A percentile compares a stretch with the other conserved stretches of the same genome.
Evolutionary conservation across 805 yeast genomes (phyloP).

Genomic region (Metschnikowia sp.): DNA sequence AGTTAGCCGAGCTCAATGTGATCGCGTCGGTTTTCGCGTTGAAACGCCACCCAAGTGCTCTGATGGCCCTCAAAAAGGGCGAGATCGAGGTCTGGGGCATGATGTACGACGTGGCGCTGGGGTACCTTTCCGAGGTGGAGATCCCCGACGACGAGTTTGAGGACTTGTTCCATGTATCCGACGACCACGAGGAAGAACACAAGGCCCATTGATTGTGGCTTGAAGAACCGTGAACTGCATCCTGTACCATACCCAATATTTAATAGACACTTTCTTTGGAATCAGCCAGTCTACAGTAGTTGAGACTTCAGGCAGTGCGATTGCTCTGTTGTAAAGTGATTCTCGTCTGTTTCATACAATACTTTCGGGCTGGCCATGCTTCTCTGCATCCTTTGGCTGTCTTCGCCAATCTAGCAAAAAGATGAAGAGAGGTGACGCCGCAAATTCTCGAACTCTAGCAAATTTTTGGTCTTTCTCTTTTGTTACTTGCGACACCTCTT

Average conservation of each 20-base stretch:
- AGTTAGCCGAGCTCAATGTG: constrained; percentile 22
- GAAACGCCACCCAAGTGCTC: constrained; percentile 21
- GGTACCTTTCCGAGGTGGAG: constrained; percentile 20
- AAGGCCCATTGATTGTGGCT: constrained; percentile 18
- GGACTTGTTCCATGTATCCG: constrained; percentile 39
- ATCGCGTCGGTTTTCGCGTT: constrained; percentile 18
- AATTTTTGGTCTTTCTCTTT: too few species aligned
- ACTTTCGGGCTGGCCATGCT: too few species aligned
- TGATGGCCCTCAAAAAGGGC: constrained; percentile 19
- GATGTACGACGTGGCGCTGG: constrained; percentile 21
- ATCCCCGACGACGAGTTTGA: constrained; percentile 41
- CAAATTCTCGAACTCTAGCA: too few species aligned
- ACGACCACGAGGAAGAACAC: constrained; percentile 26
- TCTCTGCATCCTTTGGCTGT: too few species aligned
- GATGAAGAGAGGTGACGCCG: too few species aligned
- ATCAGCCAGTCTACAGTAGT: too few species aligned
- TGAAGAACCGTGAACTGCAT: background rate
- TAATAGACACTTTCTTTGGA: background rate
- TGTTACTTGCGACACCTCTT: too few species aligned
- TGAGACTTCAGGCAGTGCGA: too few species aligned
- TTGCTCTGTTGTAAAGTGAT: too few species aligned
- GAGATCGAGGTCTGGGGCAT: constrained; percentile 22
- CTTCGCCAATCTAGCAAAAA: too few species aligned
- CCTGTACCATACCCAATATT: constrained; percentile 3
- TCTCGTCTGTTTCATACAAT: too few species aligned